Percentiles rank a stretch among this genome's conserved stretches.
phyloP scores from a whole-genome alignment of 1,284 basidiomycete genomes.

The Melampsora larici-populina region DNA sequence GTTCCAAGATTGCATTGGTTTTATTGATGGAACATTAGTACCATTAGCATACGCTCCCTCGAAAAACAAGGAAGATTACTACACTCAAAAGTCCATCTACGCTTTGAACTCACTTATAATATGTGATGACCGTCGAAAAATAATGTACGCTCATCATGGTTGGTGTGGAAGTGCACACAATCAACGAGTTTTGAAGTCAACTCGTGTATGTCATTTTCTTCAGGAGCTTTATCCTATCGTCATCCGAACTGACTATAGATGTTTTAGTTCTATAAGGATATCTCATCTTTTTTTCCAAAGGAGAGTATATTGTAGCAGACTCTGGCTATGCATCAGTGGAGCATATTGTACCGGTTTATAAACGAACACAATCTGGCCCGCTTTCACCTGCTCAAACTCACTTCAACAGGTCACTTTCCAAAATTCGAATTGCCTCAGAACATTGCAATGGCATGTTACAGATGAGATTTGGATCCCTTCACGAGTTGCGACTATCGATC shows the following conservation, averaged over 20 bases:
- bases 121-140: too few relatives aligned
- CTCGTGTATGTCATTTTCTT: background rate
- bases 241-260: too few relatives aligned
- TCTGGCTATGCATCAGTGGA: constrained; percentile 11
- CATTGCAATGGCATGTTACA: constrained; percentile 23
- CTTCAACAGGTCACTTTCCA: background rate
- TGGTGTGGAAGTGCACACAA: too few relatives aligned
- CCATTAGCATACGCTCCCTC: background rate
- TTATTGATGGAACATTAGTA: constrained; percentile 4
- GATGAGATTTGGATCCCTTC: background rate
- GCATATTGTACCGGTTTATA: background rate
- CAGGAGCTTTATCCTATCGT: too few relatives aligned
- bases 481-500: too few relatives aligned
- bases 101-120: too few relatives aligned
- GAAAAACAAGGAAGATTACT: too few relatives aligned
- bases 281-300: background rate
- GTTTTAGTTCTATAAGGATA: background rate
- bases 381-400: background rate
- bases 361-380: background rate
- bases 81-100: too few relatives aligned
- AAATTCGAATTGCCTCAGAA: background rate
- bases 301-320: too few relatives aligned
- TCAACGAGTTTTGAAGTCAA: constrained; percentile 12
- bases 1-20: constrained; percentile 21
- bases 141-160: too few relatives aligned